Percentiles rank a stretch among this genome's conserved stretches.
These are phyloP conservation scores for Aspergillus biplanus DNA, from an alignment of 495 filamentous ascomycete species.

Conservation along the genomic window DNA sequence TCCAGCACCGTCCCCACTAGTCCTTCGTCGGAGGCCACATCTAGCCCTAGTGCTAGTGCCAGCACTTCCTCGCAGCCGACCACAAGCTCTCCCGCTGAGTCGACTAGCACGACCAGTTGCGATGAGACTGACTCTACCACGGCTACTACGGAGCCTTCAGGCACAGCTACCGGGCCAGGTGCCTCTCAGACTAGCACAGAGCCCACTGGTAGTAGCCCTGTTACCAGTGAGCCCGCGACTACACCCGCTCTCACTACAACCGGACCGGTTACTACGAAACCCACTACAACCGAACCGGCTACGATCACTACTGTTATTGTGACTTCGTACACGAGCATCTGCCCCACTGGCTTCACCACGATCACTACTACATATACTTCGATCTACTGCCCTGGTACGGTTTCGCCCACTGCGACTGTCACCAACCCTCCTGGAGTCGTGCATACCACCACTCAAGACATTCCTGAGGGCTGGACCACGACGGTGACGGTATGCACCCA, in stretches of 20 bases:
- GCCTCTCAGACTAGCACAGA: background rate
- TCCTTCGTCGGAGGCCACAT: background rate
- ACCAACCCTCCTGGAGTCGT: slow-evolving; percentile 28
- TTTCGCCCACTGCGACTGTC: slow-evolving; percentile 32
- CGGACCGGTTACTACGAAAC: slow-evolving; percentile 8
- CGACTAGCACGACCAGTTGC: slow-evolving; percentile 7
- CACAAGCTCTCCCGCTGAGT: slow-evolving; percentile 7
- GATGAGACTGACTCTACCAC: slow-evolving; percentile 7
- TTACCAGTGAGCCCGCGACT: slow-evolving; percentile 15
- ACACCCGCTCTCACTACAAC: slow-evolving; percentile 25
- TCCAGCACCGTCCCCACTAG: background rate
- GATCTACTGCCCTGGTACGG: slow-evolving; percentile 40
- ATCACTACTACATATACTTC: slow-evolving; percentile 46
- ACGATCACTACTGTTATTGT: slow-evolving; percentile 44
- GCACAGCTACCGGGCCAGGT: background rate
- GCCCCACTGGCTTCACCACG: slow-evolving; percentile 50
- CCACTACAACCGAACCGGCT: slow-evolving; percentile 23
- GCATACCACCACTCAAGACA: slow-evolving; percentile 21
- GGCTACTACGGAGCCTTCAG: background rate
- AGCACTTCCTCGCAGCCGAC: background rate
- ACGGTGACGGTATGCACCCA: slow-evolving; percentile 53
- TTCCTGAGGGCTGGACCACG: slow-evolving; percentile 51
- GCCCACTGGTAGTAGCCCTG: background rate
- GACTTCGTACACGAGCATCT: slow-evolving; percentile 48
- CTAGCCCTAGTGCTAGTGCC: background rate